These are phyloP conservation scores for Aquilaria sinensis DNA, from an alignment of 345 rosid genomes.

Conservation along the genomic window DNA sequence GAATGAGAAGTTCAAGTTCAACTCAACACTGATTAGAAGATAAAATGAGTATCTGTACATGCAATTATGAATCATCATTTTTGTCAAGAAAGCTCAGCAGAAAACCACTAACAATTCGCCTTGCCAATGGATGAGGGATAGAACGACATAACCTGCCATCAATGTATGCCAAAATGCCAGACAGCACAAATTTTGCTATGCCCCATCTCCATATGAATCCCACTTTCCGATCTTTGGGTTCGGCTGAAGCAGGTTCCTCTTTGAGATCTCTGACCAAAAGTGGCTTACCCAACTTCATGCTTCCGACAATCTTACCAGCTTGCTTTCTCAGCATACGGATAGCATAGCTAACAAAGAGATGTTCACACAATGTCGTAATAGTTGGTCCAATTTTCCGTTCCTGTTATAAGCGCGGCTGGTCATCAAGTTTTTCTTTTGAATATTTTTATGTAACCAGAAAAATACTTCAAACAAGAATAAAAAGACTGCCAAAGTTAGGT, in stretches of 20 bases:
- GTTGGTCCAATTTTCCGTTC: constrained; percentile 92
- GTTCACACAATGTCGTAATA: constrained; percentile 71
- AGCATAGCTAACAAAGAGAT: constrained; percentile 84
- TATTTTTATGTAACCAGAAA: neutral
- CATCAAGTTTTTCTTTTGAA: neutral
- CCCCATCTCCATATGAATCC: constrained; percentile 75
- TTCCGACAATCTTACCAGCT: constrained; percentile 35
- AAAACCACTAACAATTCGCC: constrained; percentile 88
- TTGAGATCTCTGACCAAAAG: constrained; percentile 20
- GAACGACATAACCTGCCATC: constrained; percentile 85
- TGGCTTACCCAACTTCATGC: constrained; percentile 31
- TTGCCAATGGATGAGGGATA: constrained; percentile 84
- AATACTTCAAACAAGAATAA: neutral
- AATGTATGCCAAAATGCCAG: constrained; percentile 75
- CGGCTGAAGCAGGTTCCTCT: constrained; percentile 28
- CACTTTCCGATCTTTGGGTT: constrained; percentile 24
- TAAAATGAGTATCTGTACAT: no score
- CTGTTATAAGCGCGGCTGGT: constrained; percentile 27
- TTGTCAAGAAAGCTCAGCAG: constrained; percentile 69
- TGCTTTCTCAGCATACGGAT: constrained; percentile 63
- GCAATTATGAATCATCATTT: constrained; percentile 22
- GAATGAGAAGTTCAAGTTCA: no score
- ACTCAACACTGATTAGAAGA: no score
- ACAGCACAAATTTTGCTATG: constrained; percentile 51
- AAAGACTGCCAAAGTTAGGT: neutral